Evolutionary conservation across 2,329 filamentous ascomycete genomes (phyloP).

Genomic region (Colletotrichum abscissum): DNA sequence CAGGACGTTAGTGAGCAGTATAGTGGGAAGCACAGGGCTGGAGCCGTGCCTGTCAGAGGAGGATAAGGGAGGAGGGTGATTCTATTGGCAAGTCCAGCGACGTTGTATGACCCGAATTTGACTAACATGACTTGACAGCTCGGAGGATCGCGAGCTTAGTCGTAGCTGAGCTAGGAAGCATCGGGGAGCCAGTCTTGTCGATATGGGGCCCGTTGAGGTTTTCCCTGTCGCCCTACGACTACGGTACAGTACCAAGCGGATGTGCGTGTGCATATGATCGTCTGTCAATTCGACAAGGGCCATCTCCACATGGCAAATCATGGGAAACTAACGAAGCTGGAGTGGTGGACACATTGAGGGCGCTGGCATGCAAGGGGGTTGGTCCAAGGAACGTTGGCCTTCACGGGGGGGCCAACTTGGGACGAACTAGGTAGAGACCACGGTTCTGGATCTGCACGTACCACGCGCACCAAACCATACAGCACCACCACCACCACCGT

Average conservation of each 20-base stretch:
- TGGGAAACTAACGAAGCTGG: slow-evolving; percentile 9
- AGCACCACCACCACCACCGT: not conserved
- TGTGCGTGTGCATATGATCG: slow-evolving; percentile 6
- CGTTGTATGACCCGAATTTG: not conserved
- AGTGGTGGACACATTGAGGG: slow-evolving; percentile 22
- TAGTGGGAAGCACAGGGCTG: slow-evolving; percentile 5
- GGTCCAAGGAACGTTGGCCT: slow-evolving; percentile 25
- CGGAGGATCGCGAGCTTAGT: not conserved
- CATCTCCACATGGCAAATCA: slow-evolving; percentile 26
- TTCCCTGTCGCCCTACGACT: slow-evolving; percentile 22
- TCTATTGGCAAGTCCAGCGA: slow-evolving; percentile 16
- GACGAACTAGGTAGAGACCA: not conserved
- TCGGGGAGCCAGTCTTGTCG: not conserved
- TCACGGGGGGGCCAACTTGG: slow-evolving; percentile 14
- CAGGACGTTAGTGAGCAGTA: not conserved
- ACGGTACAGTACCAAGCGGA: not conserved
- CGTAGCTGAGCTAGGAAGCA: not conserved
- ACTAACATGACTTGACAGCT: slow-evolving; percentile 27
- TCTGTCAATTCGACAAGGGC: slow-evolving; percentile 10
- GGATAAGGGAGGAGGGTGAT: slow-evolving; percentile 27
- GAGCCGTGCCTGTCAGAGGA: not conserved
- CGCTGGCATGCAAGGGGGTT: slow-evolving; percentile 30
- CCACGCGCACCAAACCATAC: not conserved
- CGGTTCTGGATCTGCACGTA: slow-evolving; percentile 6
- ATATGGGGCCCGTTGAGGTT: not conserved